Evolutionary conservation across 306 rosid genomes (phyloP).

Genomic region (Inga laurina): DNA sequence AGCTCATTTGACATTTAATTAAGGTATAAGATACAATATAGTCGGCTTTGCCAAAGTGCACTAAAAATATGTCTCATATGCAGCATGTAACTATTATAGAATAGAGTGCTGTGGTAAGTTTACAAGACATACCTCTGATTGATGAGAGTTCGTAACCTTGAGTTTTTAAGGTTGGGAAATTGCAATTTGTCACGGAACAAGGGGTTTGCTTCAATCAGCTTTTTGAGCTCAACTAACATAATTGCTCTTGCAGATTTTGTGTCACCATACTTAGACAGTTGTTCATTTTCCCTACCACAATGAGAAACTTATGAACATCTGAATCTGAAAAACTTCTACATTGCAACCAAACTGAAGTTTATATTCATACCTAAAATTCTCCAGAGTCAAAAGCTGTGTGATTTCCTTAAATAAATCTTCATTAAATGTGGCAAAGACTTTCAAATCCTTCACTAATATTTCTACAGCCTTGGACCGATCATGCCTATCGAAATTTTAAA

Average conservation of each 20-base stretch:
- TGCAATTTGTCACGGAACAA: slow-evolving; percentile 95
- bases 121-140: slow-evolving; percentile 75
- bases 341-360: not conserved
- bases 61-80: not conserved
- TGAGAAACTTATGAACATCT: slow-evolving; percentile 24
- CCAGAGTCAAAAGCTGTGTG: slow-evolving; percentile 97
- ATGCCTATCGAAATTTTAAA: slow-evolving; percentile 57
- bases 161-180: slow-evolving; percentile 91
- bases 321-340: not conserved
- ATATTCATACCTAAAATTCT: slow-evolving; percentile 77
- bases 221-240: slow-evolving; percentile 97
- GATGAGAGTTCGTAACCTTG: slow-evolving; percentile 91
- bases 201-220: slow-evolving; percentile 96
- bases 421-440: slow-evolving; percentile 92
- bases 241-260: slow-evolving; percentile 95
- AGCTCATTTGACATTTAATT: slow-evolving; percentile 1
- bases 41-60: slow-evolving; percentile 1
- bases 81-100: not conserved
- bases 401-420: slow-evolving; percentile 98
- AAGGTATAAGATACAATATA: slow-evolving; percentile 13
- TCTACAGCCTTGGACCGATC: slow-evolving; percentile 96
- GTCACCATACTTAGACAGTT: slow-evolving; percentile 95
- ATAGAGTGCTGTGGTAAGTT: not conserved
- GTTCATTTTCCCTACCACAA: slow-evolving; percentile 81
- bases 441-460: slow-evolving; percentile 92